Percentiles rank a stretch among this genome's conserved stretches.
phyloP scores from a whole-genome alignment of 2,329 filamentous ascomycete species.

The Trichoderma koningii region DNA sequence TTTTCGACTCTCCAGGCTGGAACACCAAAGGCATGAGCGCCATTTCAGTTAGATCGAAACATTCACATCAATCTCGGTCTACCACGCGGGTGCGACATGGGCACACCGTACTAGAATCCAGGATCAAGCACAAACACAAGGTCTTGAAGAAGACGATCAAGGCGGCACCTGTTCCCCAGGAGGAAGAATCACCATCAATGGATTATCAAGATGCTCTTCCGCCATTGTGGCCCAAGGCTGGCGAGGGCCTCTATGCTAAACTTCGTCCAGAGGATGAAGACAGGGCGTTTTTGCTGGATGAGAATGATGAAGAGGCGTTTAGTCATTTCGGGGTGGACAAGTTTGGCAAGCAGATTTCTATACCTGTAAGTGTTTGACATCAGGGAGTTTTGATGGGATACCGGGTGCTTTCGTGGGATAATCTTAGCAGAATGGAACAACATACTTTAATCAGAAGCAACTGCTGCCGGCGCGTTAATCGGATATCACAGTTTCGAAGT shows the following conservation, averaged over 20 bases:
- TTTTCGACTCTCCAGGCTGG: conserved; percentile 49
- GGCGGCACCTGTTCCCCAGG: conserved; percentile 34
- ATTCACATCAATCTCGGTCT: conserved; percentile 22
- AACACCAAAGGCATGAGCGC: conserved; percentile 31
- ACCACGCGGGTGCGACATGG: conserved; percentile 35
- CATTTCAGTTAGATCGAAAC: conserved; percentile 12
- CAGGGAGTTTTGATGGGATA: not conserved
- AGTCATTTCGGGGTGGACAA: conserved; percentile 48
- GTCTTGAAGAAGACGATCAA: conserved; percentile 41
- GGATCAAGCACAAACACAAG: conserved; percentile 38
- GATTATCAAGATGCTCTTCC: conserved; percentile 42
- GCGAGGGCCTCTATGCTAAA: conserved; percentile 45
- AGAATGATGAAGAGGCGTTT: conserved; percentile 48
- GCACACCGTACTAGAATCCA: conserved; percentile 35
- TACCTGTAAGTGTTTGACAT: conserved; percentile 36
- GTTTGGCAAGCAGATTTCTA: conserved; percentile 42
- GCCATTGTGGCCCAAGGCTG: conserved; percentile 45
- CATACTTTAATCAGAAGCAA: not conserved
- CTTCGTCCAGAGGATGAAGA: conserved; percentile 45
- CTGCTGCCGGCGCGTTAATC: not conserved
- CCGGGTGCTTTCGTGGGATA: not conserved
- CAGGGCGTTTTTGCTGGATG: conserved; percentile 41
- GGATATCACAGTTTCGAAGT: too few relatives aligned
- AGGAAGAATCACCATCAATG: conserved; percentile 35
- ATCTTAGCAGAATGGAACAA: not conserved